phyloP scores from a whole-genome alignment of 352 stramenopile genomes.

The Globisporangium recalcitrans region DNA sequence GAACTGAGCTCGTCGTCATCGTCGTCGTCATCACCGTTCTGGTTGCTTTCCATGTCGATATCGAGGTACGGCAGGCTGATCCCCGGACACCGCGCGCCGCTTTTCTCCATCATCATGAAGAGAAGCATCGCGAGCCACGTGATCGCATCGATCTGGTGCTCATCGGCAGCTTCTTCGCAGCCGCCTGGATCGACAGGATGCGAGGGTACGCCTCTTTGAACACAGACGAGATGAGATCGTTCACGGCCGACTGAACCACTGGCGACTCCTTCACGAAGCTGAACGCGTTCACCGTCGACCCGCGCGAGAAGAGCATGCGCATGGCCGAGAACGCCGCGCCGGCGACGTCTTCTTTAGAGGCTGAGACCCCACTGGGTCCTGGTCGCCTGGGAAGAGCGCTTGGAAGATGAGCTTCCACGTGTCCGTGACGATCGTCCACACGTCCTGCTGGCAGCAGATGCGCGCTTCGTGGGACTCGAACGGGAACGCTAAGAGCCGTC shows the following conservation, averaged over 20 bases:
- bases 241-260: constrained; percentile 37
- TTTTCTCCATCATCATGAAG: constrained; percentile 82
- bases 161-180: constrained; percentile 42
- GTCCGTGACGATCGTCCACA: constrained; percentile 68
- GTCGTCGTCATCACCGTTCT: constrained; percentile 32
- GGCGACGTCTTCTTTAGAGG: constrained; percentile 17
- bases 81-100: constrained; percentile 51
- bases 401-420: constrained; percentile 83
- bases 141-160: constrained; percentile 54
- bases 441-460: constrained; percentile 76
- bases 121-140: constrained; percentile 72
- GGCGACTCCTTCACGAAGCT: constrained; percentile 27
- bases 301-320: constrained; percentile 52
- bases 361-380: neutral
- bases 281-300: constrained; percentile 28
- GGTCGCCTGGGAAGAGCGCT: constrained; percentile 25
- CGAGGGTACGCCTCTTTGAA: constrained; percentile 66
- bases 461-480: constrained; percentile 82
- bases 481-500: constrained; percentile 65
- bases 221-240: constrained; percentile 57
- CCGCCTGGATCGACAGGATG: constrained; percentile 37
- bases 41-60: constrained; percentile 41
- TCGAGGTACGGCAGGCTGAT: constrained; percentile 66
- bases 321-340: constrained; percentile 55
- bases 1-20: constrained; percentile 35